These are phyloP conservation scores for Phylloporus gajari DNA, from an alignment of 1,284 basidiomycete genomes.

Conservation along the genomic window DNA sequence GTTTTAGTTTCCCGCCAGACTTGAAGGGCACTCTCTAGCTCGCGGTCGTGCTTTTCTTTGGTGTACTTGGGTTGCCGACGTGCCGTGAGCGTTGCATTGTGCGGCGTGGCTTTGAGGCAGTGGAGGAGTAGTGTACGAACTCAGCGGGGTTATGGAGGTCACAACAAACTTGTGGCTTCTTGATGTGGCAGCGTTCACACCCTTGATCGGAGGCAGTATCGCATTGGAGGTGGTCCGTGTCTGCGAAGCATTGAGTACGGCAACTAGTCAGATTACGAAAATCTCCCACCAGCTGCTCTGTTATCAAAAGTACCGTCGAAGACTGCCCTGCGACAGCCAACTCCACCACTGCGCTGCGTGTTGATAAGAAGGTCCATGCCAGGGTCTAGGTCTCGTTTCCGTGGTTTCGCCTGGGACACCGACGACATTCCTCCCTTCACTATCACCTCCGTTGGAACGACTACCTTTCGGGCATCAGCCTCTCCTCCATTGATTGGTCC, in stretches of 20 bases:
- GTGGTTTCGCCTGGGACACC: not conserved
- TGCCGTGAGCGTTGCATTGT: not conserved
- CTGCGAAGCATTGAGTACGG: no score
- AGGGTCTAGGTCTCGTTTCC: conserved; percentile 12
- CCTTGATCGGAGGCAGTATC: not conserved
- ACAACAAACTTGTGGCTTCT: conserved; percentile 7
- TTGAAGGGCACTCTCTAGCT: not conserved
- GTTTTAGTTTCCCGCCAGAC: conserved; percentile 16
- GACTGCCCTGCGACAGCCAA: not conserved
- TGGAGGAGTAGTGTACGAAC: not conserved
- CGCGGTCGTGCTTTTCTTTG: not conserved
- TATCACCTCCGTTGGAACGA: no score
- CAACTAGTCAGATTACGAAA: not conserved
- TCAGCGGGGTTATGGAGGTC: conserved; percentile 9
- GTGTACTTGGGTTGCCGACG: conserved; percentile 1
- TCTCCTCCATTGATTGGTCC: no score
- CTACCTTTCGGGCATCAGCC: no score
- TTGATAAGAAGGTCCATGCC: conserved; percentile 38
- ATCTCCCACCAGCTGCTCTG: conserved; percentile 17
- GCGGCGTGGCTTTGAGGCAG: not conserved
- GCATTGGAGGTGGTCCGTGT: not conserved
- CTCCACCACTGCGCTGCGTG: conserved; percentile 1
- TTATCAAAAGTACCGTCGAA: no score
- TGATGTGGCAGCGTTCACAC: conserved; percentile 8
- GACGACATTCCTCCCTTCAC: no score